Evolutionary conservation across 495 filamentous ascomycete genomes (phyloP), one percentile per base, ranked within the genome.

Genomic region (Parathielavia appendiculata): DNA sequence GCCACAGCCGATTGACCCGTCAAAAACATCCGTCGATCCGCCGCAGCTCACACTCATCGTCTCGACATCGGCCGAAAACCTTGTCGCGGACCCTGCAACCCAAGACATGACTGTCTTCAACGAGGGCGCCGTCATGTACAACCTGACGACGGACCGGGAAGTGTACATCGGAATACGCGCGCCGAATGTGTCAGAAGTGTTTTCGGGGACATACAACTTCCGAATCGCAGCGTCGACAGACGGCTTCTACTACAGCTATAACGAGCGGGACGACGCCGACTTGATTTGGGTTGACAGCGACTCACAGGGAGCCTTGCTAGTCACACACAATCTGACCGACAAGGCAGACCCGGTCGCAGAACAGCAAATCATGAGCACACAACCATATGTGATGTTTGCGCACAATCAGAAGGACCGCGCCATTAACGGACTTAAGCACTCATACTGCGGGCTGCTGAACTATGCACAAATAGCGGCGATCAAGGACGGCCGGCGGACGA

Each of bases 201-300:
- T 81, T 59, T 68, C 69, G 0, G 85, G 84, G 10, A 69, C 65
- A 2, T 97, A 88, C 70, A 86, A 83, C 57, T 92, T 90, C 64
- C 76, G 92, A 62, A 72, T 99, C 6, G 88, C 89, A 2, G 86
- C 83, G n/a, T 97, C 93, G 8, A 86, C 86, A 40, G 87, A 95
- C 60, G 79, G 63, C 0, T 84, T 75, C 48, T 96, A 89, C 69
- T 86, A 90, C 67, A 78, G 66, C 13, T 85, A 81, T 54, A 69
- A 79, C 41, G 66, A 75, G 1, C 47, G 71, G 10, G 66, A 67
- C 3, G 68, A 72, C 41, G 64, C 65, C 8, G 80, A 86, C 54
- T 73, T 95, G 20, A 79, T 78, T 58, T 82, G 89, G 60, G 76
- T 95, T 35, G 95, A 97, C 65, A 88, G 87, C 20, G 95, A 97